phyloP scores from a whole-genome alignment of 2,329 filamentous ascomycete genomes.

The Trichoderma aggressivum region DNA sequence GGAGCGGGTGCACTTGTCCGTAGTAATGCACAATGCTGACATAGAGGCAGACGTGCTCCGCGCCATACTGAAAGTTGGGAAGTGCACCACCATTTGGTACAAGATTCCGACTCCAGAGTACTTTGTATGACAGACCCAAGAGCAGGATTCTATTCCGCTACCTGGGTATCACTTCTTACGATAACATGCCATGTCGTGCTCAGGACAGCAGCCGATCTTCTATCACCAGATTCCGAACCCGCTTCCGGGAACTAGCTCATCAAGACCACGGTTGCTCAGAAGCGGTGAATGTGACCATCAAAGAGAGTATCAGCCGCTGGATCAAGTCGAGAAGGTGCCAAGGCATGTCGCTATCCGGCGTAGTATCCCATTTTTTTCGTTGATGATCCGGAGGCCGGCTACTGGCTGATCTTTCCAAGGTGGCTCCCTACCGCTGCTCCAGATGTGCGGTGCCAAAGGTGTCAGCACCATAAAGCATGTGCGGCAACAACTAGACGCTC shows the following conservation, averaged over 20 bases:
- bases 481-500: neutral
- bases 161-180: neutral
- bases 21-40: neutral
- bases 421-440: neutral
- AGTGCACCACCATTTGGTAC: neutral
- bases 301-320: neutral
- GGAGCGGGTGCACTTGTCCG: neutral
- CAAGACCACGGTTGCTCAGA: neutral
- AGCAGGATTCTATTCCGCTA: neutral
- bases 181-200: conserved; percentile 10
- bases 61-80: neutral
- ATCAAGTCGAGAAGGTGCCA: neutral
- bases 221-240: conserved; percentile 7
- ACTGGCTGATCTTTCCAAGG: conserved; percentile 3
- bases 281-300: neutral
- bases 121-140: neutral
- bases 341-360: conserved; percentile 7
- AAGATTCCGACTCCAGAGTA: neutral
- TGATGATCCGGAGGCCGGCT: conserved; percentile 13
- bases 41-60: neutral
- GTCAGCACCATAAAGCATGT: conserved; percentile 3
- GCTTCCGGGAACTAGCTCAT: neutral
- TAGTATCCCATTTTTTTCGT: neutral
- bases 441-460: neutral
- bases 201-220: conserved; percentile 7